phyloP scores from a whole-genome alignment of 768 basidiomycete species.

The Termitomyces sp. region DNA sequence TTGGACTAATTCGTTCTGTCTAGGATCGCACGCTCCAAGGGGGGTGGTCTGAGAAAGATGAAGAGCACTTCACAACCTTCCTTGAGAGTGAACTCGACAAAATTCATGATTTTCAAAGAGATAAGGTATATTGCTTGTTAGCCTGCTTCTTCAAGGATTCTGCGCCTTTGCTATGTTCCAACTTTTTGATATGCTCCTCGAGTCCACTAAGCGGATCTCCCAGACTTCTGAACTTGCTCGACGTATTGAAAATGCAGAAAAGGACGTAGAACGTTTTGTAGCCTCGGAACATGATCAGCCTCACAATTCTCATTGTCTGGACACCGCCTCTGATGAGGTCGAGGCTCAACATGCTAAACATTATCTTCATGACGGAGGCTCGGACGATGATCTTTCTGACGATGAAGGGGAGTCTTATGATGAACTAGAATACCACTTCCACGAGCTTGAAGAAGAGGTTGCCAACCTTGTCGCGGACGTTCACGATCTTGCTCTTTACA shows the following conservation, averaged over 20 bases:
- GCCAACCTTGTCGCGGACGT: constrained; percentile 92
- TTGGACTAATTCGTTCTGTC: constrained; percentile 3
- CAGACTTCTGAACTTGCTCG: constrained; percentile 78
- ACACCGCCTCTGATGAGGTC: constrained; percentile 36
- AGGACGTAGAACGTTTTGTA: constrained; percentile 75
- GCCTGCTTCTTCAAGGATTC: background rate
- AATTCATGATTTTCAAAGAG: constrained; percentile 88
- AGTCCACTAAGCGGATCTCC: background rate
- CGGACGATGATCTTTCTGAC: constrained; percentile 56
- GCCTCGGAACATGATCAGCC: constrained; percentile 35
- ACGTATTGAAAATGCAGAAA: constrained; percentile 80
- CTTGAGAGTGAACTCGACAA: constrained; percentile 89
- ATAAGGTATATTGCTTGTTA: constrained; percentile 51
- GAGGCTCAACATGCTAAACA: constrained; percentile 51
- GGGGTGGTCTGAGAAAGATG: constrained; percentile 74
- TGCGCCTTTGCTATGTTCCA: background rate
- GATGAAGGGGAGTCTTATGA: constrained; percentile 55
- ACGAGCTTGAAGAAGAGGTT: constrained; percentile 87
- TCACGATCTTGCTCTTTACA: constrained; percentile 85
- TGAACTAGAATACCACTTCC: constrained; percentile 82
- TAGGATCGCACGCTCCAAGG: constrained; percentile 40
- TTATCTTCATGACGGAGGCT: constrained; percentile 60
- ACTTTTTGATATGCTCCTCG: background rate
- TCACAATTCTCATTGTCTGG: constrained; percentile 12
- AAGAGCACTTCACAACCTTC: constrained; percentile 72